Evolutionary conservation across 306 rosid species (phyloP), one percentile per base, ranked within the genome.

Genomic region (Biancaea sappan): DNA sequence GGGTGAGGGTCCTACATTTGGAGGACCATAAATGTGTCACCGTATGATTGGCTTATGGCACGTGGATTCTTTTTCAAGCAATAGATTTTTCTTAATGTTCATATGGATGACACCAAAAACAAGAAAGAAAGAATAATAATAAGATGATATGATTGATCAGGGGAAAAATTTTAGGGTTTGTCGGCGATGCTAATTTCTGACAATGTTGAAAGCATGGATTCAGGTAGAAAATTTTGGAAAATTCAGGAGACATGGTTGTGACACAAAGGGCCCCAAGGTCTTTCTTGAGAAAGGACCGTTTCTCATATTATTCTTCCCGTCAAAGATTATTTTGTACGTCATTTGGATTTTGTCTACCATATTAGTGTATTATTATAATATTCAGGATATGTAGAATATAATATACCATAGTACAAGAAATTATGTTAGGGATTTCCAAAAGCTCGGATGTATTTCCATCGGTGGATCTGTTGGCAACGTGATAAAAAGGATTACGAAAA

Each of bases 381-480:
- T n/a, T n/a, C n/a, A 8, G 5, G 3, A 40, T 14, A 41, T 38
- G 12, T 38, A 5, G 9, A 38, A 8, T 41, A 41, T 11, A 18
- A 31, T 28, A 7, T 29, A 37, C 3, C 3, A 5, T 8, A 8
- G 8, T 21, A 28, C 4, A 43, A 73, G 18, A 34, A 59, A 64
- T 34, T 21, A n/a, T 77, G 56, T 46, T 37, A 3, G 60, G 35
- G 59, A 32, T 79, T 72, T 40, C 70, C 37, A 51, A 51, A 50
- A 73, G 56, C 46, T 79, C 69, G 62, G 7, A 2, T 0, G 37
- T 0, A 2, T 34, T 34, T 34, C 4, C 37, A 4, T 34, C 57
- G 41, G 62, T 77, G 87, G 78, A 79, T 83, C 58, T 71, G 81
- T 77, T 87, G 74, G 62, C 57, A 75, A 59, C 65, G 53, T 80